Evolutionary conservation across 768 basidiomycete species (phyloP).

Genomic region (Neoboletus magnificus): DNA sequence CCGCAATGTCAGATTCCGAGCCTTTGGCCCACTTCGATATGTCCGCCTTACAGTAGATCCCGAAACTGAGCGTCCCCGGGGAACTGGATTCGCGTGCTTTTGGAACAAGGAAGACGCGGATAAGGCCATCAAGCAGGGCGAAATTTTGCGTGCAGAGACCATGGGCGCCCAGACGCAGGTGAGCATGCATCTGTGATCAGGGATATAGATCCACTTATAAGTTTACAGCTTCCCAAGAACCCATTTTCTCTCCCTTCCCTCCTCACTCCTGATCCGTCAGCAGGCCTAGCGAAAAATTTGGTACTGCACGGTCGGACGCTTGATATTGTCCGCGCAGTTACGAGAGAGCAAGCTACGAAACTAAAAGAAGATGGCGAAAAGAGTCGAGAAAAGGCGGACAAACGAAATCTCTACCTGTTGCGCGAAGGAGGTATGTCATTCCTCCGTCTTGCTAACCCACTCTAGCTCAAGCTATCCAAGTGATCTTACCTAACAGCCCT

Average conservation of each 20-base stretch:
- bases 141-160: conserved; percentile 64
- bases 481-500: conserved; percentile 85
- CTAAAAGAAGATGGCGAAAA: conserved; percentile 87
- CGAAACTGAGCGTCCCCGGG: conserved; percentile 81
- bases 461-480: conserved; percentile 38
- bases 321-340: conserved; percentile 87
- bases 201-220: background rate
- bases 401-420: conserved; percentile 92
- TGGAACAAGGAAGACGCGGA: conserved; percentile 93
- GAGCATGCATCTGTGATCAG: conserved; percentile 20
- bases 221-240: conserved; percentile 61
- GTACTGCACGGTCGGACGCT: conserved; percentile 92
- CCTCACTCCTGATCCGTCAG: conserved; percentile 90
- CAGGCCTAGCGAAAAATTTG: conserved; percentile 73
- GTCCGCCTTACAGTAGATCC: conserved; percentile 86
- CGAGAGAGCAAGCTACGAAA: conserved; percentile 81
- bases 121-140: conserved; percentile 77
- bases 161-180: conserved; percentile 40
- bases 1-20: conserved; percentile 57
- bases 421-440: conserved; percentile 80
- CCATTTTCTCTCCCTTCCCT: conserved; percentile 87
- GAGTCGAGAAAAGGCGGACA: conserved; percentile 84
- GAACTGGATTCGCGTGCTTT: conserved; percentile 96
- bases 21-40: conserved; percentile 91
- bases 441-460: background rate